Evolutionary conservation across 169 alveolate genomes (phyloP).

Genomic region (Cryptosporidium baileyi): DNA sequence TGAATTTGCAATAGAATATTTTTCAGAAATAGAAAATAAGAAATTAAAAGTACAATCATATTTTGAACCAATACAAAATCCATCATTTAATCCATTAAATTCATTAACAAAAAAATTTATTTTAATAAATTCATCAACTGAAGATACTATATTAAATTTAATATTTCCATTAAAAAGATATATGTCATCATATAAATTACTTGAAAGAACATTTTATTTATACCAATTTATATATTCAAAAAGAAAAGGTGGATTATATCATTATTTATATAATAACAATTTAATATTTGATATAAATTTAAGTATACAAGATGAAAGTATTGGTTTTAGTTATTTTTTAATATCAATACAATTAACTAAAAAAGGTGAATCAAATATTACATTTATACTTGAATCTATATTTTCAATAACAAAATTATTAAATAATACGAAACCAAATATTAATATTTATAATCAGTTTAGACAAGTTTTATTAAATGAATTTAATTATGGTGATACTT

Average conservation of each 20-base stretch:
- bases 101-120: neutral
- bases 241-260: neutral
- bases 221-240: neutral
- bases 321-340: neutral
- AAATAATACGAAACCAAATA: neutral
- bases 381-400: neutral
- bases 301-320: neutral
- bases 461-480: neutral
- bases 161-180: slow-evolving; percentile 33
- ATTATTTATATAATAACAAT: neutral
- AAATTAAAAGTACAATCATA: neutral
- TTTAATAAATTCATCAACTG: neutral
- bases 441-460: neutral
- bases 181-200: neutral
- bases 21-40: slow-evolving; percentile 34
- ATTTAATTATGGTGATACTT: neutral
- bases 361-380: neutral
- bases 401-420: slow-evolving; percentile 2
- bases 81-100: neutral
- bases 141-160: neutral
- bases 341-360: neutral
- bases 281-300: neutral
- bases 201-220: neutral
- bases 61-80: neutral
- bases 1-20: neutral